Evolutionary conservation across 2,329 filamentous ascomycete genomes (phyloP).

Genomic region (Aspergillus aculeatinus): DNA sequence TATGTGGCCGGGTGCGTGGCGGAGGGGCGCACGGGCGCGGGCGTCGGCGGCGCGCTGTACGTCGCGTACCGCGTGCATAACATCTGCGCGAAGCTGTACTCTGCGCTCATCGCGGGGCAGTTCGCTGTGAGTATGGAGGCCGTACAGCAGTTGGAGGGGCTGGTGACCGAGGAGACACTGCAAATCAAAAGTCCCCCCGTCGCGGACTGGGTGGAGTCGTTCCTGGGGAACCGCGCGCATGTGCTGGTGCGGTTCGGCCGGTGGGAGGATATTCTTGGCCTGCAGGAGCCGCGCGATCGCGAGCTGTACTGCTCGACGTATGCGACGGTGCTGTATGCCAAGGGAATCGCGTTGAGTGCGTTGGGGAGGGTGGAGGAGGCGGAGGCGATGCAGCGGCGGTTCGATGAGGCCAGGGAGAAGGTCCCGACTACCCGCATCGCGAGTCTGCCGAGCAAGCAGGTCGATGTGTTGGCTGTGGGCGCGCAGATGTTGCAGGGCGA

Average conservation of each 20-base stretch:
- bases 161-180: slow-evolving; percentile 63
- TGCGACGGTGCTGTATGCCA: slow-evolving; percentile 66
- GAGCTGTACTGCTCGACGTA: slow-evolving; percentile 67
- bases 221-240: slow-evolving; percentile 65
- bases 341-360: slow-evolving; percentile 64
- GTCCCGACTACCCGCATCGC: slow-evolving; percentile 61
- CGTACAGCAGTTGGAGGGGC: slow-evolving; percentile 57
- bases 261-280: slow-evolving; percentile 65
- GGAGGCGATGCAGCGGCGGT: slow-evolving; percentile 50
- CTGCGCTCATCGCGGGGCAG: slow-evolving; percentile 72
- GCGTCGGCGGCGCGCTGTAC: slow-evolving; percentile 67
- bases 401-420: slow-evolving; percentile 49
- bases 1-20: slow-evolving; percentile 59
- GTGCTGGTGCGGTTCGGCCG: slow-evolving; percentile 69
- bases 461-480: slow-evolving; percentile 62
- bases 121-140: slow-evolving; percentile 62
- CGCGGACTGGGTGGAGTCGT: slow-evolving; percentile 75
- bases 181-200: slow-evolving; percentile 67
- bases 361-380: slow-evolving; percentile 55
- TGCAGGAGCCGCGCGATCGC: slow-evolving; percentile 57
- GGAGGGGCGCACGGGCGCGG: slow-evolving; percentile 59
- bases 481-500: slow-evolving; percentile 69
- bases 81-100: slow-evolving; percentile 71
- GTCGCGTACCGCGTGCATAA: slow-evolving; percentile 72
- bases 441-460: slow-evolving; percentile 62